Conservation (phyloP, 805 yeast species). For the Candida michaelii region DNA sequence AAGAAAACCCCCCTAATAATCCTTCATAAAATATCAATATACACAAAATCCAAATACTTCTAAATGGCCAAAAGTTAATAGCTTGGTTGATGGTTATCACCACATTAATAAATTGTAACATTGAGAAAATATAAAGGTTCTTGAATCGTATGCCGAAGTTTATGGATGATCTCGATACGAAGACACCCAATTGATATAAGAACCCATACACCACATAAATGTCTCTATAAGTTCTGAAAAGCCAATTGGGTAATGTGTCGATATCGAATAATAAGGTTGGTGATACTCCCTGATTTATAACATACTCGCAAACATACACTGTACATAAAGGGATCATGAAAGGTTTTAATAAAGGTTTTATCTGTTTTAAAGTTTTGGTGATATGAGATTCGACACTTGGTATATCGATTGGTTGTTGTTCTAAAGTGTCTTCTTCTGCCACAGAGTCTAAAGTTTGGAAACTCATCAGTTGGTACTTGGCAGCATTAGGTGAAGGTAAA, state of each 20-base stretch:
- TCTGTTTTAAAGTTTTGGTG: constrained; percentile 18
- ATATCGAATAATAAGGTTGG: constrained; percentile 85
- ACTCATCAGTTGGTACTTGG: constrained; percentile 5
- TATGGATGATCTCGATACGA: constrained; percentile 84
- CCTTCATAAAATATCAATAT: constrained; percentile 80
- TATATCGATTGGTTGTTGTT: not conserved
- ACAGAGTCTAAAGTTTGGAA: not conserved
- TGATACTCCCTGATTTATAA: constrained; percentile 87
- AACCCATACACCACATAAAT: constrained; percentile 91
- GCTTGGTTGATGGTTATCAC: constrained; percentile 63
- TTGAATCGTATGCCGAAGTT: constrained; percentile 57
- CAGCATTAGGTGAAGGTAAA: constrained; percentile 3
- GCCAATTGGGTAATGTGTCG: constrained; percentile 57
- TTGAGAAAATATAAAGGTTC: constrained; percentile 59
- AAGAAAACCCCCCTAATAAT: constrained; percentile 84
- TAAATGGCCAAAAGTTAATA: constrained; percentile 51
- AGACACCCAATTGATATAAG: constrained; percentile 88
- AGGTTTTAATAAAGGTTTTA: constrained; percentile 52
- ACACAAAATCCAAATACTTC: constrained; percentile 62
- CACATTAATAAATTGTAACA: constrained; percentile 68
- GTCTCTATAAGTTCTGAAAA: constrained; percentile 69
- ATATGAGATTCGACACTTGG: constrained; percentile 16
- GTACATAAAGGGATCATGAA: constrained; percentile 82
- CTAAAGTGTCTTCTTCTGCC: not conserved
- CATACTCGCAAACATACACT: constrained; percentile 84